Base-by-base conservation (phyloP, 2,329 filamentous ascomycete species). In the Drechslerella dactyloides region DNA sequence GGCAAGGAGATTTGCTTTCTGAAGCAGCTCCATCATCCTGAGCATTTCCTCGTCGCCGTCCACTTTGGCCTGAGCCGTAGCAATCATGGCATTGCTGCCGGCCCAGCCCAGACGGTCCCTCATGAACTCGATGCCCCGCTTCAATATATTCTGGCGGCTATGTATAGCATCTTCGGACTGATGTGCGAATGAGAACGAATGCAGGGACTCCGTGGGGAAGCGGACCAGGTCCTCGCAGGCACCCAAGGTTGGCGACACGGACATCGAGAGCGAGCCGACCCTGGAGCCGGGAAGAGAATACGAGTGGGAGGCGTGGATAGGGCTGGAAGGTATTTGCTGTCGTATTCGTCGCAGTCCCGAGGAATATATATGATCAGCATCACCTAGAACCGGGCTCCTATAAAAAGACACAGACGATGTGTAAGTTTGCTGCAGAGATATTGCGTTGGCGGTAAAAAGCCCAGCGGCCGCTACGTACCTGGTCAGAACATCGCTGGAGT, bases 171-270 rank as follows among this genome's bases (percentile, higher is more conserved):
- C 93, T 78, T 96, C 93, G 1, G 93, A 93, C 80, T 96, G 93
- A 76, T 96, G 91, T 44, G 94, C 91, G 80, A 99, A 99, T 11
- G 93, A 97, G 81, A 99, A 99, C 1, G 94, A 99, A 80, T 99
- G 94, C 52, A 99, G 83, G 4, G 94, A 99, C 79, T 99, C 94
- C 13, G 76, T 91, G 0, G 94, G 93, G 78, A 99, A 99, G 56
- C 93, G 89, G 51, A 88, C 89, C 51, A 99, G 85, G 78, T 99
- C 94, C 82, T 97, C 94, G 77, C 87, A 85, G 78, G 92, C 91
- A 73, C 86, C 82, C 46, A 90, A 77, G 24, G 60, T 86, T 23
- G 91, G 91, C 21, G 91, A 92, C 19, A 84, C 82, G 23, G 89
- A 70, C 65, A 75, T 70, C 13, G 75, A 77, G 80, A 93, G 85